A percentile compares a stretch with the other conserved stretches of the same genome.
Conservation (phyloP, 1,284 basidiomycete genomes). For the Vanrija humicola region DNA sequence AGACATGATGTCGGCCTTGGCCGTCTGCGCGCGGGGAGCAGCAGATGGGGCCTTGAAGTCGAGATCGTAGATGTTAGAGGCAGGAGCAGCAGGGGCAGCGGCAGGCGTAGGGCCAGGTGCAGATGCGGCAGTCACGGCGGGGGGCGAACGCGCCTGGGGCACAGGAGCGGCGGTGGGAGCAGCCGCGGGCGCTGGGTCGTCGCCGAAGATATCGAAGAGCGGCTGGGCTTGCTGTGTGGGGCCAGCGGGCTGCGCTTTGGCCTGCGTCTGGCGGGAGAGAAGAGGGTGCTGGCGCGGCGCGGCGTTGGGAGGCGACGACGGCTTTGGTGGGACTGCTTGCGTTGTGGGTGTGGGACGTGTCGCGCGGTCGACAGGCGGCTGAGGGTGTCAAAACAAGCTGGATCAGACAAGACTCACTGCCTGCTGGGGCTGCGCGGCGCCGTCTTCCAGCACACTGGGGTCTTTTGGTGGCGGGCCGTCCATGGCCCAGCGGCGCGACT, state of each 20-base stretch:
- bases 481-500: slow-evolving; percentile 85
- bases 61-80: slow-evolving; percentile 47
- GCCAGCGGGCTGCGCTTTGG: slow-evolving; percentile 10
- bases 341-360: slow-evolving; percentile 23
- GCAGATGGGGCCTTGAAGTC: slow-evolving; percentile 47
- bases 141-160: not conserved
- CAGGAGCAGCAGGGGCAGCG: slow-evolving; percentile 15
- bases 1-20: slow-evolving; percentile 50
- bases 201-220: slow-evolving; percentile 41
- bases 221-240: slow-evolving; percentile 18
- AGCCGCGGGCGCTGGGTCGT: slow-evolving; percentile 20
- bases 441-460: slow-evolving; percentile 70
- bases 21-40: slow-evolving; percentile 15
- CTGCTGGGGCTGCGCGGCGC: slow-evolving; percentile 24
- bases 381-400: not conserved
- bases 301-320: slow-evolving; percentile 22
- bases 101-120: slow-evolving; percentile 19
- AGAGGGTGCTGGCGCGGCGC: slow-evolving; percentile 34
- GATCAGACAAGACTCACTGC: not conserved
- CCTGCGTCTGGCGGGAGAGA: slow-evolving; percentile 29
- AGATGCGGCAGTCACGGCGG: slow-evolving; percentile 16
- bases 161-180: slow-evolving; percentile 8
- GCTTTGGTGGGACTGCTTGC: not conserved
- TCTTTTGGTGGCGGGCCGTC: slow-evolving; percentile 79
- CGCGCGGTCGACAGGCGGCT: not conserved